Base-by-base conservation (phyloP, 257 asterid species). In the Scutellaria baicalensis region DNA sequence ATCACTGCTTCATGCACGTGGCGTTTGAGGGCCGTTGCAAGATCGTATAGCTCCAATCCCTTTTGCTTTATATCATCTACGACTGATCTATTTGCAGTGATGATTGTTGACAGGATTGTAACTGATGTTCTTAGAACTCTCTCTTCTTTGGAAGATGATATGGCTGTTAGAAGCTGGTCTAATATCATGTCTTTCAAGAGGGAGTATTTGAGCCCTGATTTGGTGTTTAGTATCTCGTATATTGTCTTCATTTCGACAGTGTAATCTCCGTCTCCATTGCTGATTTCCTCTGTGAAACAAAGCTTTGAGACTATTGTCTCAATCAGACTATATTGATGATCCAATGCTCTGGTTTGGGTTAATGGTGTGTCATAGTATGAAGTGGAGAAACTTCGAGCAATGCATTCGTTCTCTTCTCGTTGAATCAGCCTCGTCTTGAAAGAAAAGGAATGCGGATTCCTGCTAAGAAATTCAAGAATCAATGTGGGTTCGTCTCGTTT, bases 1-100 rank as follows among this genome's bases (percentile, higher is more conserved):
- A 83, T 75, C 35, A 88, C 95, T 0, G 98, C 98, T 68, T 93
- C 98, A 13, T 88, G 93, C 31, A 90, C 89, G 59, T 90, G 87
- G 48, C 84, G 82, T 59, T 86, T 86, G 54, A 93, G 90, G 74
- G 98, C 98, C 2, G 86, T 83, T 12, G 93, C 98, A 55, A 93
- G 74, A 63, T 90, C 97, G 42, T 82, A 76, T 50, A 93, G 75
- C 75, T 82, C 91, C 50, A 93, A 52, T 14, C 98, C 98, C 69
- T 86, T 90, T 54, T 78, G 78, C 81, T 92, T 90, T 57, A 93
- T 71, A 18, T 93, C 96, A 3, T 90, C 96, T 38, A 87, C 51
- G 31, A 75, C 87, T 0, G 93, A 76, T 71, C 79, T 77, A 61
- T 90, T 90, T 14, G 75, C 74, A 13, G 85, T 75, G 42, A 85